Evolutionary conservation across 2,329 filamentous ascomycete genomes (phyloP), one percentile per base, ranked within the genome.

Genomic region (Aspergillus udagawae): DNA sequence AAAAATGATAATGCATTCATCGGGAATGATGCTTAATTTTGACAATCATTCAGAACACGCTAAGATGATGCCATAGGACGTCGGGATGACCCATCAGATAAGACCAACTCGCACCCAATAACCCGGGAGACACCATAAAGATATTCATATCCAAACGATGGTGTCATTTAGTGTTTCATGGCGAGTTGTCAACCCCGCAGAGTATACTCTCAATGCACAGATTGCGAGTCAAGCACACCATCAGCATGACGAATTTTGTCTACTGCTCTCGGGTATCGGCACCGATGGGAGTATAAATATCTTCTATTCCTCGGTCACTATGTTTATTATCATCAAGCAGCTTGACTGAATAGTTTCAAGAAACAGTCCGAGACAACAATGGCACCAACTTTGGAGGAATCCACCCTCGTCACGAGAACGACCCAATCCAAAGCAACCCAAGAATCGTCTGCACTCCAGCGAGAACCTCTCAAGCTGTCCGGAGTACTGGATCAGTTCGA

Each of bases 401-500:
- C 63, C n/a, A 9, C 61, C 27, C 49, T 54, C 2, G 58, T 64
- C 14, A 60, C 65, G 12, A 45, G 60, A n/a, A 47, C 61, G 45
- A 53, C 57, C 27, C 52, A 44, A 1, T 28, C 60, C 8, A 65
- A 65, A 29, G 50, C 56, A 12, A 1, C 41, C 20, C 41, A 44
- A 20, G 41, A 20, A 20, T 20, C 41, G 20, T 6, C 41, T 4
- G 7, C 5, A 1, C 55, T 58, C 12, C 60, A 61, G 14, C 59
- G 60, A 29, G 62, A 66, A 32, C 74, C 75, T 2, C 57, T 82
- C 17, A 69, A 76, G 57, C 67, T 71, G 12, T 71, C 61, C 9
- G 79, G 78, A 17, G 64, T 66, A 0, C 68, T 82, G 0, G 73
- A 82, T 20, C 58, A 71, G 10, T 81, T 75, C 57, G 70, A 78